These are phyloP conservation scores for Uronychia binucleata DNA, from an alignment of 73 alveolate genomes.

Conservation along the genomic window DNA sequence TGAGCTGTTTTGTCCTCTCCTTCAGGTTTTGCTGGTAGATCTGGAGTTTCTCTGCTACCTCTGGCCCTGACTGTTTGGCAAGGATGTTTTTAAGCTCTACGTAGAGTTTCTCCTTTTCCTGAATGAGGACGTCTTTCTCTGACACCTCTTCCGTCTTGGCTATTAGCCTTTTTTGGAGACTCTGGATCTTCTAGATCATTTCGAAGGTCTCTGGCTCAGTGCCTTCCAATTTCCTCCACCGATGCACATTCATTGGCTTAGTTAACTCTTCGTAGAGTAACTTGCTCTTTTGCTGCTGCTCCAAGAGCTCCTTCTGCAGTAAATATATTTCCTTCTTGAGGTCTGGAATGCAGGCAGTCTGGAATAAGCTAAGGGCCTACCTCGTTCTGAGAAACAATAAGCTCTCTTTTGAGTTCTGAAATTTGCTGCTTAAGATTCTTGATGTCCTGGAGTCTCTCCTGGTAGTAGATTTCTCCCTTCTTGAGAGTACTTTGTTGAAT, in stretches of 20 bases:
- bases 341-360: slow-evolving; percentile 89
- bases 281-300: slow-evolving; percentile 89
- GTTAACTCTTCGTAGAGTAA: slow-evolving; percentile 94
- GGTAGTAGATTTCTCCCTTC: slow-evolving; percentile 91
- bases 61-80: slow-evolving; percentile 99
- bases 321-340: slow-evolving; percentile 81
- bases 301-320: slow-evolving; percentile 91
- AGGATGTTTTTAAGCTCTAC: slow-evolving; percentile 98
- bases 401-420: slow-evolving; percentile 72
- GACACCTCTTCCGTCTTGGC: slow-evolving; percentile 99
- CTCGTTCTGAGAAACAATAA: slow-evolving; percentile 67
- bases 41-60: slow-evolving; percentile 97
- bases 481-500: slow-evolving; percentile 90
- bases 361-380: slow-evolving; percentile 31
- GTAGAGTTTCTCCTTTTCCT: slow-evolving; percentile 99
- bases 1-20: slow-evolving; percentile 96
- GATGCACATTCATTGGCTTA: slow-evolving; percentile 97
- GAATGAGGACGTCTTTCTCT: slow-evolving; percentile 89
- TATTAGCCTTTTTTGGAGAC: slow-evolving; percentile 97
- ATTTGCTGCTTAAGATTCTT: slow-evolving; percentile 67
- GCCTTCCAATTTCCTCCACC: slow-evolving; percentile 96
- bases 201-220: slow-evolving; percentile 98
- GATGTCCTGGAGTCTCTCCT: slow-evolving; percentile 78
- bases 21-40: slow-evolving; percentile 96
- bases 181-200: slow-evolving; percentile 89